Conservation (phyloP, 768 basidiomycete genomes). For the Psilocybe cyanescens region DNA sequence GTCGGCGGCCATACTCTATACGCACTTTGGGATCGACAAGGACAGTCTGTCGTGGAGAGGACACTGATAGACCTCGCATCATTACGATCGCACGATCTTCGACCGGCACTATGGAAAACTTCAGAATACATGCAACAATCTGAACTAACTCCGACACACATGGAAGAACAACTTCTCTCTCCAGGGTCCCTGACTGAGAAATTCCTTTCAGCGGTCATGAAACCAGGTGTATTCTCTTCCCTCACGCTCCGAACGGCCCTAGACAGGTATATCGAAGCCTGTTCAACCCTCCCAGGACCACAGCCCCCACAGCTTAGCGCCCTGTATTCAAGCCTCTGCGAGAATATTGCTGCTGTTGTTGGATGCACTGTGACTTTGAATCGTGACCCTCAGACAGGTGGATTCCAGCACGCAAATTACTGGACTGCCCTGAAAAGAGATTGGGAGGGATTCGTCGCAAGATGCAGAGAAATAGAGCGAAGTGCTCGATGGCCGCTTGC, state of each 20-base stretch:
- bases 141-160: conserved; percentile 82
- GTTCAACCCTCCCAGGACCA: conserved; percentile 65
- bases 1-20: conserved; percentile 61
- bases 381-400: conserved; percentile 78
- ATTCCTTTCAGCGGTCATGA: conserved; percentile 82
- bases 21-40: conserved; percentile 82
- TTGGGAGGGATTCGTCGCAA: conserved; percentile 95
- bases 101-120: conserved; percentile 50
- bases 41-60: conserved; percentile 70
- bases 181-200: conserved; percentile 76
- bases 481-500: conserved; percentile 81
- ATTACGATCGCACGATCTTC: conserved; percentile 32
- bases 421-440: conserved; percentile 87
- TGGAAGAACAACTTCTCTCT: conserved; percentile 80
- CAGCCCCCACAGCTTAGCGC: conserved; percentile 59
- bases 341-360: conserved; percentile 83
- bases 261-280: conserved; percentile 78
- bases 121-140: conserved; percentile 70
- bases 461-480: conserved; percentile 89
- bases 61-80: conserved; percentile 48
- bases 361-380: conserved; percentile 82
- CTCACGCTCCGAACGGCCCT: conserved; percentile 82
- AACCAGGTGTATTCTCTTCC: conserved; percentile 86
- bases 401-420: conserved; percentile 75
- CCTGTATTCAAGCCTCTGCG: conserved; percentile 67